Evolutionary conservation across 805 yeast species (phyloP).

Genomic region (Kregervanrija fluxuum): DNA sequence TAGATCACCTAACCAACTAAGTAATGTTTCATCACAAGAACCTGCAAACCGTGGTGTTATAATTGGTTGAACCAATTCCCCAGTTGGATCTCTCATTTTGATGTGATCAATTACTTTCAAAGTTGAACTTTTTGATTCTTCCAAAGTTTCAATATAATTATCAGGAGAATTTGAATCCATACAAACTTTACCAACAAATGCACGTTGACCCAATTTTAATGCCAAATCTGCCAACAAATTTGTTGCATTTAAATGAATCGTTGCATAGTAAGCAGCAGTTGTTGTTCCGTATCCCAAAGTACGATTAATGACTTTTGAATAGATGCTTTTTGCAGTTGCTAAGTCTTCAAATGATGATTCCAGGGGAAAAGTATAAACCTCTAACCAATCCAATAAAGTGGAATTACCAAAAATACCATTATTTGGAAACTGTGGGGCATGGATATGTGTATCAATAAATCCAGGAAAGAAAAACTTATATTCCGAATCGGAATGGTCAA

Average conservation of each 20-base stretch:
- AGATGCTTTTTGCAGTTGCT: constrained; percentile 51
- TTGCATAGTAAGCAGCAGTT: constrained; percentile 85
- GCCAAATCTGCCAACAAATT: constrained; percentile 70
- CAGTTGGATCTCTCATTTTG: constrained; percentile 41
- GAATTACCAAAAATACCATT: constrained; percentile 77
- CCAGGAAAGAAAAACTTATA: constrained; percentile 72
- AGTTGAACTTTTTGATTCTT: constrained; percentile 50
- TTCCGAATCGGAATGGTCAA: constrained; percentile 30
- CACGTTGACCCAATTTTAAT: constrained; percentile 68
- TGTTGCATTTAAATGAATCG: constrained; percentile 73
- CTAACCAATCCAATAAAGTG: constrained; percentile 85
- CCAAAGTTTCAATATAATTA: constrained; percentile 51
- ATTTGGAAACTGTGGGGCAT: constrained; percentile 81
- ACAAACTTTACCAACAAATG: constrained; percentile 87
- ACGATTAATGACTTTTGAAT: constrained; percentile 56
- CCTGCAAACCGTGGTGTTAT: constrained; percentile 95
- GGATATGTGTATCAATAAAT: constrained; percentile 75
- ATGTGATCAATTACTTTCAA: constrained; percentile 51
- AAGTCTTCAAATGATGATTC: constrained; percentile 61
- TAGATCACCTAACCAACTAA: constrained; percentile 57
- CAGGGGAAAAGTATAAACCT: constrained; percentile 80
- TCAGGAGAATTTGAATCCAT: constrained; percentile 83
- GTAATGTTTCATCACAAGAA: constrained; percentile 59
- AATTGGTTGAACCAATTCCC: constrained; percentile 58
- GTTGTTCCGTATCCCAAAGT: constrained; percentile 84